Base-by-base conservation (phyloP, 1,284 basidiomycete species). In the Puccinia hordei region DNA sequence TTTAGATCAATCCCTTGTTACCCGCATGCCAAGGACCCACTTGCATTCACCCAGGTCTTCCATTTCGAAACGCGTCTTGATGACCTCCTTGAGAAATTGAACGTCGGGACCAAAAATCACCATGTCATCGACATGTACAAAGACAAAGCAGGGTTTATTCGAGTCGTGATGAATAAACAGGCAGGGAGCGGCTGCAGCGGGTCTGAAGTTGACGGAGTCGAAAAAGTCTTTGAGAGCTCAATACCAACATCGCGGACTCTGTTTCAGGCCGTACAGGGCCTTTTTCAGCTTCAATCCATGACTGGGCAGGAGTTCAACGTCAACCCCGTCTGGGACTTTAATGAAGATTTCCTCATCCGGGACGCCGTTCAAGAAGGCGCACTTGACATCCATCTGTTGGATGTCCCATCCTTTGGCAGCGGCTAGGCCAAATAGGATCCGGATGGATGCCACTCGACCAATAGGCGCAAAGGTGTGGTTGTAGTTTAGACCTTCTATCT, bases 361-460 rank as follows among this genome's bases (percentile, higher is more conserved):
- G 17, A 33, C 35, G 5, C 27, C 44, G 30, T 57, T 27, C 8
- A 73, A 35, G 35, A 73, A 73, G 2, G 72, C 51, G n/a, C 41
- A 49, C 17, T 38, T 59, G 22, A 41, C 72, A 35, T 73, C 72
- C 72, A 73, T 73, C 35, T 73, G 72, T 30, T 73, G 72, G 22
- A 73, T 17, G 22, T 53, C 46, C 44, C 24, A 44, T 5, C 41
- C 51, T 27, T 33, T 27, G 19, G 55, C 27, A 1, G 72, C 72
- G 5, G 27, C 44, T 2, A 53, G 35, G 10, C 51, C 51, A 33
- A 73, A 33, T 3, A 73, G 72, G 2, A 73, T 49, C 10, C 51
- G 27, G 15, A 73, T 49, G 6, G 72, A 17, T 35, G 19, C 8
- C 30, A 59, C 13, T 30, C 55, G 13, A 3, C 72, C 72, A 15